These are phyloP conservation scores for Neotropicomus parvogracilis DNA, from an alignment of 1,284 basidiomycete genomes.

Conservation along the genomic window DNA sequence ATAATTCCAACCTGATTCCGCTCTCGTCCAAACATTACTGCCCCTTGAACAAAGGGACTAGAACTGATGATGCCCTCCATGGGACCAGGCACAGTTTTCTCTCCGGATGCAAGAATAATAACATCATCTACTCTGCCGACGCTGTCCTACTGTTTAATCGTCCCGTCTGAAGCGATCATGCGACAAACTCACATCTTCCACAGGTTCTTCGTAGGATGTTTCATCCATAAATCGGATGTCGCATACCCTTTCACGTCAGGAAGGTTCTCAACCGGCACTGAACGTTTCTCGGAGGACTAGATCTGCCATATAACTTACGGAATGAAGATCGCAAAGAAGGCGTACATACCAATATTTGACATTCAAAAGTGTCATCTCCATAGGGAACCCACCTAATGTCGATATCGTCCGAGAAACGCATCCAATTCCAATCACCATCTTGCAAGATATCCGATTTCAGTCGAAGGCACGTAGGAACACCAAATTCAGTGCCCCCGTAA, in stretches of 20 bases:
- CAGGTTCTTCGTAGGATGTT: conserved; percentile 30
- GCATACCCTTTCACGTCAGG: conserved; percentile 28
- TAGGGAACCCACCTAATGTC: conserved; percentile 25
- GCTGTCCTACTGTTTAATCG: background rate
- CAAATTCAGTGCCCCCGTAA: conserved; percentile 26
- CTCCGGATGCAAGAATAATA: background rate
- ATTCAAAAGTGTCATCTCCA: conserved; percentile 29
- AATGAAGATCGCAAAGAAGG: background rate
- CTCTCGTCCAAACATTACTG: conserved; percentile 1
- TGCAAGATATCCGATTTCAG: background rate
- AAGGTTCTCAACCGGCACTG: conserved; percentile 27
- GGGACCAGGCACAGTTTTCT: background rate
- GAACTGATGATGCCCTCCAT: background rate
- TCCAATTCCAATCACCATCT: conserved; percentile 31
- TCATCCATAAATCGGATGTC: conserved; percentile 27
- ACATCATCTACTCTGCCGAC: conserved; percentile 1
- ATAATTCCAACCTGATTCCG: background rate
- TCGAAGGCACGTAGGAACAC: background rate
- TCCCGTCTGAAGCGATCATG: background rate
- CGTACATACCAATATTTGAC: background rate
- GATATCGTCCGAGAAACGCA: conserved; percentile 12
- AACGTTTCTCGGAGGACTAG: too few species aligned
- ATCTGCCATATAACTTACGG: background rate
- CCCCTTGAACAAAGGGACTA: background rate
- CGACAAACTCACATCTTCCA: conserved; percentile 25